Evolutionary conservation across 2,329 filamentous ascomycete genomes (phyloP), one percentile per base, ranked within the genome.

Genomic region (Pyrenophora teres): DNA sequence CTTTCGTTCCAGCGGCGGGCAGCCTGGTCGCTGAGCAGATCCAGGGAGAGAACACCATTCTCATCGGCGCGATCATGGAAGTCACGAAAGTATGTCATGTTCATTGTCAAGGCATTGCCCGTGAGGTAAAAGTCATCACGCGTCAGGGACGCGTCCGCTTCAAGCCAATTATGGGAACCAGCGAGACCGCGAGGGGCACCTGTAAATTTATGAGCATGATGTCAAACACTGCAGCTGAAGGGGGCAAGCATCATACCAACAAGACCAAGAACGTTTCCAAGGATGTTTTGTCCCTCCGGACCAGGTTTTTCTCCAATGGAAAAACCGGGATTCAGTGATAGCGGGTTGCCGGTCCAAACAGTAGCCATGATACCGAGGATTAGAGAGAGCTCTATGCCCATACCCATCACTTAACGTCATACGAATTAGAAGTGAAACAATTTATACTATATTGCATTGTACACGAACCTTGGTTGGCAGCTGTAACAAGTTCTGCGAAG

Each of bases 271-370:
- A 80, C 59, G 41, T 80, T 73, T 23, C 77, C 77, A 57, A 77
- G 72, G 9, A 77, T 53, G 44, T 78, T 77, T 21, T 52, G 50
- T 1, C 37, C 15, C 23, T 69, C 69, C 21, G 31, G 25, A 52
- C 76, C 72, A 41, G 45, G n/a, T 3, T 32, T 40, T 3, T 58
- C 63, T 9, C 80, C 80, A 35, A 83, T 83, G 1, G 80, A 83
- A 66, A 80, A 82, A 3, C 78, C 75, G 1, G 75, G 79, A 36
- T 75, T 71, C 1, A 81, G 54, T 0, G 81, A 81, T 0, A 83
- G 56, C 5, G 79, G 77, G 52, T 83, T 79, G 1, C 81, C 81
- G 1, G 76, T 76, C 57, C 77, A 77, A 9, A 79, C 75, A 12
- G 77, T 79, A 6, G 78, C 79, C 65, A 80, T 75, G 3, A 77